These are phyloP conservation scores for Acacia concinna DNA, from an alignment of 331 rosid species.

Conservation along the genomic window DNA sequence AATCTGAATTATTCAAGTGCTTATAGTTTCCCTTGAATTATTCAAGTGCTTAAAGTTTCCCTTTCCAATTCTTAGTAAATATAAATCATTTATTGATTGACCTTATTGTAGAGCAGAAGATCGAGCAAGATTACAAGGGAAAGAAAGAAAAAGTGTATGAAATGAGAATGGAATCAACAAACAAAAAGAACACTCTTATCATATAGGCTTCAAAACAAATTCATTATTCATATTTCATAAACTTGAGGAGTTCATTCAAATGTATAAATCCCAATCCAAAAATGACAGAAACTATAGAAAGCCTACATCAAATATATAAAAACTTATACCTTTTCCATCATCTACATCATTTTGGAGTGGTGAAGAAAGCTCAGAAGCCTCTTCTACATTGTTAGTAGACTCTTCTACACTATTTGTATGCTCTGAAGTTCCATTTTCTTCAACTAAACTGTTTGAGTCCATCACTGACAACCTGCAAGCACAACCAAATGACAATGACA, in stretches of 20 bases:
- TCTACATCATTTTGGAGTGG: constrained; percentile 47
- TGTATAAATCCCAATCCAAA: neutral
- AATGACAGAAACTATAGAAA: too few species aligned
- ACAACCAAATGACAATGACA: neutral
- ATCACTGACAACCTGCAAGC: constrained; percentile 34
- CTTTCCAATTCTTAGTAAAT: neutral
- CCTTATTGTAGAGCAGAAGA: neutral
- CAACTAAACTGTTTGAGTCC: constrained; percentile 39
- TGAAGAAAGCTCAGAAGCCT: constrained; percentile 37
- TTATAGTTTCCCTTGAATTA: neutral
- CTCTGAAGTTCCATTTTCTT: constrained; percentile 44
- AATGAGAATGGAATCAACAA: neutral
- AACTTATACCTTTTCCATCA: constrained; percentile 52
- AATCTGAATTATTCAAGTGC: neutral
- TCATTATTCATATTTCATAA: neutral
- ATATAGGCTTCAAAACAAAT: neutral
- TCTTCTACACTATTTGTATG: constrained; percentile 36
- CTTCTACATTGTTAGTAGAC: constrained; percentile 35
- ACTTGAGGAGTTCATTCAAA: neutral
- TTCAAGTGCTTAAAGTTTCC: neutral
- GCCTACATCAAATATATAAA: neutral
- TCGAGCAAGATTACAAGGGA: neutral
- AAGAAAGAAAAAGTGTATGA: neutral
- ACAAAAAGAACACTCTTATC: neutral
- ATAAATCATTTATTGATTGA: neutral